Base-by-base conservation (phyloP, 768 basidiomycete genomes). In the Tephrocybe sp. region DNA sequence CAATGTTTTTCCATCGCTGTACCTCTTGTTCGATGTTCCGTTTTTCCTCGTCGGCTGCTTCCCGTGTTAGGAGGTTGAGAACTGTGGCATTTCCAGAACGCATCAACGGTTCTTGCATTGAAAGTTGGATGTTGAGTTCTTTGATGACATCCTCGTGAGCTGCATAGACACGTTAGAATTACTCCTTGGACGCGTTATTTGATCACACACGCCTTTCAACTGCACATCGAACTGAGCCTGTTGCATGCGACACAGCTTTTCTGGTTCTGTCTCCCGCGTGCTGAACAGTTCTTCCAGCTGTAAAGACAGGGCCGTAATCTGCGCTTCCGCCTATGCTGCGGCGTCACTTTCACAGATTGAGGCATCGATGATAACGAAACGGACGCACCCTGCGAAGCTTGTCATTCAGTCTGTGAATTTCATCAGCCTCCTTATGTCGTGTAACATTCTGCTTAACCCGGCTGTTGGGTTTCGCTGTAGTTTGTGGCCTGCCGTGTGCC, bases 21-120 rank as follows among this genome's bases (percentile, higher is more conserved):
- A 83, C 62, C 43, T 83, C 79, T 28, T 76, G 68, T 50, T 83
- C 77, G 25, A 80, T 61, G 1, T 49, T 64, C 35, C 73, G 75
- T 57, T 80, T 82, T 67, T 90, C 87, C 46, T 82, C 81, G 49
- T 90, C 82, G 5, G 84, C 87, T 2, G 79, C 80, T 51, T 89
- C 87, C 47, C 87, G 80, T 8, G 87, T 87, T 11, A 92, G 66
- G 39, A 92, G 75, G 56, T 87, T 82, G 25, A 86, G 70, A 4
- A 79, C 75, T 2, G 77, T 72, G 12, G 68, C 70, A 52, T 77
- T 78, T 5, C 75, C 77, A 0, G 74, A 65, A 35, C 71, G 69
- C 35, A 79, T 69, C 28, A 86, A 68, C 5, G 82, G 81, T 52
- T 85, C 79, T 36, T 77, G 71, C 22, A 72, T 76, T 3, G 80